phyloP scores from a whole-genome alignment of 2,329 filamentous ascomycete species.

The Pyricularia sp. region DNA sequence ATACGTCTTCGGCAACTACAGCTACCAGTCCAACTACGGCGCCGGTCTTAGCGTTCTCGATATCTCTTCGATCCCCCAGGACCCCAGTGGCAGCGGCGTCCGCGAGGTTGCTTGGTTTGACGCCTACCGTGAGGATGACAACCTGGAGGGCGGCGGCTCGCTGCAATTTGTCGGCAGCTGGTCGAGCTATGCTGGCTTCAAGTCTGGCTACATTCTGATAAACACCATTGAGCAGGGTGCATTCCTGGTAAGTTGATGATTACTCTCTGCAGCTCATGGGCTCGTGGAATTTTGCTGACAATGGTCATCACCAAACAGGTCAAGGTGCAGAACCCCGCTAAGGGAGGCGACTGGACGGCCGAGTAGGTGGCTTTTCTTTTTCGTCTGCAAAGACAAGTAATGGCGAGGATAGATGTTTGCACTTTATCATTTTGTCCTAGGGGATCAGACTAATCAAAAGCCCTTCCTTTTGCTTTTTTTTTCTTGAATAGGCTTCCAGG shows the following conservation, averaged over 20 bases:
- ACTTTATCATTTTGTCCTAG: not conserved
- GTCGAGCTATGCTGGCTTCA: slow-evolving; percentile 34
- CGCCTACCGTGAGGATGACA: slow-evolving; percentile 36
- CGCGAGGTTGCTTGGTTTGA: slow-evolving; percentile 37
- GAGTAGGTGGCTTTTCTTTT: not conserved
- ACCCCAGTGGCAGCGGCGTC: slow-evolving; percentile 27
- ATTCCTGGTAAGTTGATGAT: slow-evolving; percentile 20
- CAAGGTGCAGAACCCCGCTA: not conserved
- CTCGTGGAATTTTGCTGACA: not conserved
- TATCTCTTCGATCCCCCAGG: slow-evolving; percentile 19
- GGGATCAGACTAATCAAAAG: slow-evolving; percentile 2
- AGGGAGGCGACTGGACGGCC: slow-evolving; percentile 1
- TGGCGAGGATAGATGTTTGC: not conserved
- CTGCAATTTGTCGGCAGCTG: slow-evolving; percentile 31
- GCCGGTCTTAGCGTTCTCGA: slow-evolving; percentile 28
- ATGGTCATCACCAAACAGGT: not conserved
- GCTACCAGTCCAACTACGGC: slow-evolving; percentile 38
- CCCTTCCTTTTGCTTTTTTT: not conserved
- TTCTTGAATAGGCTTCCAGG: not conserved
- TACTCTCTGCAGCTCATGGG: not conserved
- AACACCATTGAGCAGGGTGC: slow-evolving; percentile 38
- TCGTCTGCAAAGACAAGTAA: not conserved
- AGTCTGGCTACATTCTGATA: slow-evolving; percentile 26
- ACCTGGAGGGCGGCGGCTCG: slow-evolving; percentile 21
- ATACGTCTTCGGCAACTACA: slow-evolving; percentile 28